Evolutionary conservation across 441 rosid species (phyloP), one percentile per base, ranked within the genome.

Genomic region (Brassica hybrid): DNA sequence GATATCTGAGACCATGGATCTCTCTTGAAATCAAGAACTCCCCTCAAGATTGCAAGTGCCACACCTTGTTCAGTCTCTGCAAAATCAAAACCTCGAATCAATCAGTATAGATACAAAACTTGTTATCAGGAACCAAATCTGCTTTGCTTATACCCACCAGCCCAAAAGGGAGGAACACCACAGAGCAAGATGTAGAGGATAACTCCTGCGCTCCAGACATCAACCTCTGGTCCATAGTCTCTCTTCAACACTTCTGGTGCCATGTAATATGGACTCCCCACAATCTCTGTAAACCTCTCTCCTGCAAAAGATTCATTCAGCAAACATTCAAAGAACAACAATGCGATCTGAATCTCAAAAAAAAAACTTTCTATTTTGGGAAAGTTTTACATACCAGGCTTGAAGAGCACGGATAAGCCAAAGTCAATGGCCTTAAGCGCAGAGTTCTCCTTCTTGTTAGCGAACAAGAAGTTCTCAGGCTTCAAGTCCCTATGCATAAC

Each of bases 1-100:
- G 97, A 90, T 73, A 96, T 86, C 86, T 96, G 99, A 64, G 98
- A 95, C 99, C 99, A 93, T 17, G 98, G 98, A 19, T 96, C 97
- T 86, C 98, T 90, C 89, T 92, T 93, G 71, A 93, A 91, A 83
- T 96, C 98, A 80, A 96, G 84, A 48, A 76, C 84, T 19, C 98
- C 94, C 78, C 98, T 84, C 86, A 96, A 84, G 80, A 93, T 93
- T 14, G 97, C 96, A 67, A 96, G 91, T 63, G 99, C 97, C 75
- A 96, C 99, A 76, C 97, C 98, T 86, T 93, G 99, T 72, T 96
- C 98, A 67, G 95, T 91, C 89, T 96, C 98, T 96, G 89, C 70
- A 78, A 21, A 19, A 80, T 36, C 69, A 50, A 73, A 56, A 50
- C 23, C 38, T 6, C 8, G 2, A 38, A 64, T 12, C 69, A 64